Percentiles rank a stretch among this genome's conserved stretches.
Conservation (phyloP, 2,329 filamentous ascomycete species). For the Akanthomyces muscarius region DNA sequence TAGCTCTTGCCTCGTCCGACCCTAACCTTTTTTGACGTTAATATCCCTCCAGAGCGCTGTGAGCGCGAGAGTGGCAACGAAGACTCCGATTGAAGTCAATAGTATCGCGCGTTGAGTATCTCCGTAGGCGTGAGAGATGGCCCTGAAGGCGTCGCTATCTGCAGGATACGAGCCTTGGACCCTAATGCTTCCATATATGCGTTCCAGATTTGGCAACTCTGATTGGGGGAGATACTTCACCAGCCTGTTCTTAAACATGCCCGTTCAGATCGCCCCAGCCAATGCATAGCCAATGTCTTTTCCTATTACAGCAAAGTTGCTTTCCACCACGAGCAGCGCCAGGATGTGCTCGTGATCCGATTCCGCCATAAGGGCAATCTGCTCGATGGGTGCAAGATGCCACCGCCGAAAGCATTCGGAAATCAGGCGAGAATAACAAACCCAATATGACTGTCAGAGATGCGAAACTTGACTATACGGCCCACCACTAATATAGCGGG, state of each 20-base stretch:
- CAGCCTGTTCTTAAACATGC: conserved; percentile 51
- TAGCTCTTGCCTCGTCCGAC: background rate
- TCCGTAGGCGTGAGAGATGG: conserved; percentile 59
- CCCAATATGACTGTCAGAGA: too few relatives aligned
- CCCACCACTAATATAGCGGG: too few relatives aligned
- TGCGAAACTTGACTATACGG: too few relatives aligned
- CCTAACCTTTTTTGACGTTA: conserved; percentile 30
- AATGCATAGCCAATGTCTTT: conserved; percentile 52
- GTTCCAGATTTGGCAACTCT: conserved; percentile 29
- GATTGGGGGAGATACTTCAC: conserved; percentile 44
- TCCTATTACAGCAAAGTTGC: too few relatives aligned
- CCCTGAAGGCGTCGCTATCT: conserved; percentile 47
- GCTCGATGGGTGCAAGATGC: too few relatives aligned
- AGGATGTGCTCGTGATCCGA: too few relatives aligned
- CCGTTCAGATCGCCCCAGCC: conserved; percentile 61
- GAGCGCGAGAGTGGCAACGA: conserved; percentile 34
- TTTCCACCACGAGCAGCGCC: too few relatives aligned
- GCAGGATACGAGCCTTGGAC: conserved; percentile 50
- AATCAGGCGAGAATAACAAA: too few relatives aligned
- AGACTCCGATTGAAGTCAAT: conserved; percentile 42
- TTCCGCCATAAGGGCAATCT: too few relatives aligned
- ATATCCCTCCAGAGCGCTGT: conserved; percentile 47
- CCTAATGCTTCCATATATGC: conserved; percentile 46
- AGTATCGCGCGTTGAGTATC: conserved; percentile 50
- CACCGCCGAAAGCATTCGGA: too few relatives aligned